Conservation (phyloP, 192 early-diverging fungal genomes). For the Backusella sp. region DNA sequence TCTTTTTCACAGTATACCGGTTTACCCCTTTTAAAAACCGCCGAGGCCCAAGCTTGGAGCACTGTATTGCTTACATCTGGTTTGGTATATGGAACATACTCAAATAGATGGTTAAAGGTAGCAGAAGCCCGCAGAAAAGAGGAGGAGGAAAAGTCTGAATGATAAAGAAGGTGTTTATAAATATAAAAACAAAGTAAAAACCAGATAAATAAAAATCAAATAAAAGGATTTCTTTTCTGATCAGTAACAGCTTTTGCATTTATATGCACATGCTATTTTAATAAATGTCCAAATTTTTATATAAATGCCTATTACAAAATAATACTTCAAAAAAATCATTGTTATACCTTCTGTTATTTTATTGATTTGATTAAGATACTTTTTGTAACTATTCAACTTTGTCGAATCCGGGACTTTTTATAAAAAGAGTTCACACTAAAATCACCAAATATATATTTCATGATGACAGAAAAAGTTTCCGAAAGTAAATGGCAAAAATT, state of each 20-base stretch:
- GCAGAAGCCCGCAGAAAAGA: background rate
- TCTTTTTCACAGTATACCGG: constrained; percentile 17
- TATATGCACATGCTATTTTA: background rate
- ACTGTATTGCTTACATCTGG: constrained; percentile 19
- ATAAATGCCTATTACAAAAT: background rate
- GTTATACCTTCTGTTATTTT: background rate
- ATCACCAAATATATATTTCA: constrained; percentile 3
- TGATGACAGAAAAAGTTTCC: constrained; percentile 2
- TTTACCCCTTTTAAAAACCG: constrained; percentile 3
- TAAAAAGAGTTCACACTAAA: background rate
- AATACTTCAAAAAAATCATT: background rate
- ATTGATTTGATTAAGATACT: background rate
- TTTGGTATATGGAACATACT: constrained; percentile 15
- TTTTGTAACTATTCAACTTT: background rate
- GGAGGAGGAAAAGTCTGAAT: background rate
- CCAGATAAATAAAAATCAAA: background rate
- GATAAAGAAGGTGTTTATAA: background rate
- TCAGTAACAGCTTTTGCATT: background rate
- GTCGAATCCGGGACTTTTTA: background rate
- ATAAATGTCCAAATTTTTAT: background rate
- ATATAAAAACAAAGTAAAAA: constrained; percentile 4
- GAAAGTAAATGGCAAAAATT: background rate
- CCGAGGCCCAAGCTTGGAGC: constrained; percentile 32
- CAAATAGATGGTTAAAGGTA: background rate
- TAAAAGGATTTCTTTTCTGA: background rate